These are phyloP conservation scores for Balakata baccata DNA, from an alignment of 345 rosid genomes.

Conservation along the genomic window DNA sequence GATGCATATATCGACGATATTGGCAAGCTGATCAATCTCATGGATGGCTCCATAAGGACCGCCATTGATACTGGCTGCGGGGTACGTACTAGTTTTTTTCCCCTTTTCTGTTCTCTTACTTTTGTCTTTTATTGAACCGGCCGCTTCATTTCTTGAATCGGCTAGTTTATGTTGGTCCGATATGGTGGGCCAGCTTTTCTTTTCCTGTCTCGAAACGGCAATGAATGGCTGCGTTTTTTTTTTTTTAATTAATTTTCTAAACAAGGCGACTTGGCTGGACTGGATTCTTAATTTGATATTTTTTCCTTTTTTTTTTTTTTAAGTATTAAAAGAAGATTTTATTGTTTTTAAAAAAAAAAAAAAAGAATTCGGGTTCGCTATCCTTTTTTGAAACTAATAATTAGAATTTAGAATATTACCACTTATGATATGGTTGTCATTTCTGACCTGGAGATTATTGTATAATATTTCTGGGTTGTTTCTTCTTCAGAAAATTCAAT, in stretches of 20 bases:
- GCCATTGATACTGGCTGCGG: constrained; percentile 98
- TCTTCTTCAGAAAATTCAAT: not conserved
- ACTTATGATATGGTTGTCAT: not conserved
- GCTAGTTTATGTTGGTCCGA: not conserved
- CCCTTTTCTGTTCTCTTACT: not conserved
- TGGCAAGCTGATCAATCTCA: constrained; percentile 69
- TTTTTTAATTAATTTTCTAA: not conserved
- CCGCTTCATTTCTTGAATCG: constrained; percentile 16
- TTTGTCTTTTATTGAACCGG: not conserved
- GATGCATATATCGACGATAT: constrained; percentile 77
- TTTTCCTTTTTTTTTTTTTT: constrained; percentile 5
- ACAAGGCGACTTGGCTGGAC: not conserved
- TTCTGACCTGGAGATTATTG: not conserved
- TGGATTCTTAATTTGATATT: not conserved
- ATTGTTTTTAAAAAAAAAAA: too few relatives aligned
- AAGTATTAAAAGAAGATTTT: not conserved
- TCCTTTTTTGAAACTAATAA: not conserved
- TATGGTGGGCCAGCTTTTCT: not conserved
- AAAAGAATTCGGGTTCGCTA: not conserved
- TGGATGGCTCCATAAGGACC: constrained; percentile 79
- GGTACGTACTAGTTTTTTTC: constrained; percentile 46
- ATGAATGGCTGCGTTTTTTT: not conserved
- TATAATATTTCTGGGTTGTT: not conserved
- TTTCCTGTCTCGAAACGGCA: not conserved
- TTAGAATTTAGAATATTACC: not conserved